Evolutionary conservation across 2,329 filamentous ascomycete genomes (phyloP), one percentile per base, ranked within the genome.

Genomic region (Neonectria punicea): DNA sequence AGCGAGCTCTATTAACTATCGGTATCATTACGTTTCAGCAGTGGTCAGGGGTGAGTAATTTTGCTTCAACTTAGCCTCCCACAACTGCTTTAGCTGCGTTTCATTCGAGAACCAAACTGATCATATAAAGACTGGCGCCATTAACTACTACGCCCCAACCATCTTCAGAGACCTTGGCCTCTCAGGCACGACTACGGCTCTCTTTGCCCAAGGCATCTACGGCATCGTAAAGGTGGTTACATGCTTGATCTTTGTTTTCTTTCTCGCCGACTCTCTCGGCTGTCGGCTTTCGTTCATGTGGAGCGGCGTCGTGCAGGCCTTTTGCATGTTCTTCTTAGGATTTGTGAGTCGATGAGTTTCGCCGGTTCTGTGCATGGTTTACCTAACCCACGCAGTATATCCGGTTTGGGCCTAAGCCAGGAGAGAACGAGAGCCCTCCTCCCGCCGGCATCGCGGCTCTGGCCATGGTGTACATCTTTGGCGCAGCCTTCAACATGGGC

Each of bases 181-280:
- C 1, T 68, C 72, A 4, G 75, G 74, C 4, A 86, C 84, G 3
- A 77, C 83, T 20, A 84, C 84, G n/a, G 85, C 85, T 22, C 84
- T 92, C 6, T 90, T 92, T 73, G 89, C 90, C 1, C 91, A 89
- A 0, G 89, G 90, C 16, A 85, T 92, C 67, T 92, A 91, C 72
- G 89, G 89, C 7, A 84, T 91, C 44, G 86, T 91, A 41, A 92
- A 92, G 74, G 88, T 90, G 79, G 78, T 84, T 5, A 85, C 87
- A 18, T 90, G 88, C 70, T 80, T 85, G 5, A 78, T 82, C 57
- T 92, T 91, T 79, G 80, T 92, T 11, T 77, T 90, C 68, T 87
- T 90, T 68, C 84, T 86, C 9, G 87, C 87, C 25, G 90, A 92
- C 72, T 88, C 87, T 0, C 84, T 92, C 0, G 90, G 90, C 6